A percentile compares a stretch with the other conserved stretches of the same genome.
phyloP scores from a whole-genome alignment of 352 stramenopile genomes.

The Lagenidium giganteum region DNA sequence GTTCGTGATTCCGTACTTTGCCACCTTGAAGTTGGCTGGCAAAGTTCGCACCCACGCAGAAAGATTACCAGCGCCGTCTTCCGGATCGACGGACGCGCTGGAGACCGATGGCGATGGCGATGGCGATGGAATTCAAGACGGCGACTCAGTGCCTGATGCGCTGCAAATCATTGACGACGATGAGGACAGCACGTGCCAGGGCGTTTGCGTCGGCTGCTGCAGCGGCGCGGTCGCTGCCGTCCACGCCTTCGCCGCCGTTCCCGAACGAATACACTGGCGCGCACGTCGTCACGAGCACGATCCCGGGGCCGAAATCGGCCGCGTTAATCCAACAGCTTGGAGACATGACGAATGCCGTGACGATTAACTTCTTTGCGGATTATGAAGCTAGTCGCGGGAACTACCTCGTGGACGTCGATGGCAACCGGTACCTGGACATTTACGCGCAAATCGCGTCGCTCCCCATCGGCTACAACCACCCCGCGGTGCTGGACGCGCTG shows the following conservation, averaged over 20 bases:
- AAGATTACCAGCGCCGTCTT: too few species aligned
- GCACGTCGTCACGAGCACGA: slow-evolving; percentile 38
- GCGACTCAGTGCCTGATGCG: too few species aligned
- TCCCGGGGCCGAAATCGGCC: slow-evolving; percentile 66
- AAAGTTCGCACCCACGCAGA: too few species aligned
- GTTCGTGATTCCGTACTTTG: too few species aligned
- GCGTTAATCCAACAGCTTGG: slow-evolving; percentile 43
- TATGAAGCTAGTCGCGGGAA: slow-evolving; percentile 73
- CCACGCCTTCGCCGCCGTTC: slow-evolving; percentile 53
- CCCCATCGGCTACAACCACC: slow-evolving; percentile 85
- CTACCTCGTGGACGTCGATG: slow-evolving; percentile 83
- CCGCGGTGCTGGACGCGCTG: slow-evolving; percentile 62
- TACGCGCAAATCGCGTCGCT: slow-evolving; percentile 84
- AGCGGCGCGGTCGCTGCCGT: slow-evolving; percentile 11
- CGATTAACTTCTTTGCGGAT: slow-evolving; percentile 77
- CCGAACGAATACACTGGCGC: slow-evolving; percentile 50
- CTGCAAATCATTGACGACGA: too few species aligned
- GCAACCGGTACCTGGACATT: slow-evolving; percentile 79
- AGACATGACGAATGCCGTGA: slow-evolving; percentile 55
- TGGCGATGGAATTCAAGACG: too few species aligned
- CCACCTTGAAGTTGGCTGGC: too few species aligned
- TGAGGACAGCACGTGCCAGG: background rate
- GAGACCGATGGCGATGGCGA: too few species aligned
- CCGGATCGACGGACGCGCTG: too few species aligned
- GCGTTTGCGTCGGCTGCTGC: background rate